phyloP scores from a whole-genome alignment of 208 protist genomes.

The Wallacemonas rigidus region DNA sequence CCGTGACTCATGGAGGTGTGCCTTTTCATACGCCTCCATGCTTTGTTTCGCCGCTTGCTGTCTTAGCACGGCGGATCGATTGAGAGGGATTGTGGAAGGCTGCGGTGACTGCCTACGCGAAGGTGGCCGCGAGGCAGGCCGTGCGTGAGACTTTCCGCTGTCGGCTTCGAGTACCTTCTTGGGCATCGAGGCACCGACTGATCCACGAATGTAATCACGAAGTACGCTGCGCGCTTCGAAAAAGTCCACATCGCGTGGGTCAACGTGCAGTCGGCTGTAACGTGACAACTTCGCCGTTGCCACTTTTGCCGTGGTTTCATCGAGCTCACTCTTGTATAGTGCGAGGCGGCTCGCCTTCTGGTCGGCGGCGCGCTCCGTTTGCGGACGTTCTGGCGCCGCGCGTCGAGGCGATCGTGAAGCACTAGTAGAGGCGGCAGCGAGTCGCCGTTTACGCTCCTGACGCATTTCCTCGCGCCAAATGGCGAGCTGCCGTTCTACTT shows the following conservation, averaged over 20 bases:
- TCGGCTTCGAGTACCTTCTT: neutral
- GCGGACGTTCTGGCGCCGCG: neutral
- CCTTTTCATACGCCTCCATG: neutral
- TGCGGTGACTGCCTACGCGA: conserved; percentile 18
- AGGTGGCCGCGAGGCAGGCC: neutral
- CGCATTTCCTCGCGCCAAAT: conserved; percentile 39
- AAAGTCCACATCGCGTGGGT: conserved; percentile 26
- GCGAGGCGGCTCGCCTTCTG: conserved; percentile 10
- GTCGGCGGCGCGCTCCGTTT: neutral
- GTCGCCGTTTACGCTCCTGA: conserved; percentile 30
- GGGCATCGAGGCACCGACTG: neutral
- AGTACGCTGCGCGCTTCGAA: conserved; percentile 32
- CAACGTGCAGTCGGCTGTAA: conserved; percentile 16
- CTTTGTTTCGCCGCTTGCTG: conserved; percentile 18
- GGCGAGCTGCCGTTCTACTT: conserved; percentile 30
- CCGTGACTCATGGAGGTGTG: neutral
- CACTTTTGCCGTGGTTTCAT: conserved; percentile 16
- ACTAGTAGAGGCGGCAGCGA: conserved; percentile 16
- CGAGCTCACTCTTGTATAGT: conserved; percentile 33
- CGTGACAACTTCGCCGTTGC: neutral
- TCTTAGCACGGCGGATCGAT: conserved; percentile 26
- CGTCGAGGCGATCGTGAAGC: neutral
- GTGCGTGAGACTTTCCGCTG: neutral
- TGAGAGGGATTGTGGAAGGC: conserved; percentile 14
- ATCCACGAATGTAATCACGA: conserved; percentile 30